Evolutionary conservation across 148 eudicot species (phyloP), one percentile per base, ranked within the genome.

Genomic region (Camellia lanceoleosa): DNA sequence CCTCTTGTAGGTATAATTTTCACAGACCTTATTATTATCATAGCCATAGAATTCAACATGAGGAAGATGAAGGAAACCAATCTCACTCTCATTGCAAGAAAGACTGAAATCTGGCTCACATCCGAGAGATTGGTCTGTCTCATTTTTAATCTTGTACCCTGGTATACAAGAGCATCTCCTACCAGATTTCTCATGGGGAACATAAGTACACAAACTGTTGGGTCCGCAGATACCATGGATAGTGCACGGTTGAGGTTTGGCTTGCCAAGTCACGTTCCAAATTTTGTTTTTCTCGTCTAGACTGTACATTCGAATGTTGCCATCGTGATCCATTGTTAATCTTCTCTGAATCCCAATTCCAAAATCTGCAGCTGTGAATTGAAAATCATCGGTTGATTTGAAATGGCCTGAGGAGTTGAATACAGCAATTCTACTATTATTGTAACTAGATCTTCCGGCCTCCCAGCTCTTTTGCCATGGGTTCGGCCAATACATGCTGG

Each of bases 251-350:
- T 64, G 23, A 0, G 46, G 1, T 5, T 84, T 51, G 18, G 90
- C 88, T 69, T 85, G 87, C 90, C 90, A 90, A 43, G 86, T 67
- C 60, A 87, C 84, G 2, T 6, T 8, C 92, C 92, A 90, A 44
- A 1, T 54, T n/a, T 23, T 23, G 23, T 47, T 70, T 47, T 2
- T 65, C 71, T 68, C 56, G 15, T 70, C 67, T 3, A 88, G 65
- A 62, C 92, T 88, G 43, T 88, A 87, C 76, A 90, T 60, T 59
- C 89, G 79, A 68, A 86, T 46, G 80, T 85, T 85, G 3, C 91
- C 92, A 79, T 90, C 89, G 13, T 54, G 10, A 70, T 90, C 90
- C 41, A 90, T 49, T 5, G 81, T 83, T 44, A 90, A 72, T 68
- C 90, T 90, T 76, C 92, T 86, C 41, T 65, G 56, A 46, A 66